Conservation (phyloP, 768 basidiomycete genomes). For the Hydnomerulius pinastri region DNA sequence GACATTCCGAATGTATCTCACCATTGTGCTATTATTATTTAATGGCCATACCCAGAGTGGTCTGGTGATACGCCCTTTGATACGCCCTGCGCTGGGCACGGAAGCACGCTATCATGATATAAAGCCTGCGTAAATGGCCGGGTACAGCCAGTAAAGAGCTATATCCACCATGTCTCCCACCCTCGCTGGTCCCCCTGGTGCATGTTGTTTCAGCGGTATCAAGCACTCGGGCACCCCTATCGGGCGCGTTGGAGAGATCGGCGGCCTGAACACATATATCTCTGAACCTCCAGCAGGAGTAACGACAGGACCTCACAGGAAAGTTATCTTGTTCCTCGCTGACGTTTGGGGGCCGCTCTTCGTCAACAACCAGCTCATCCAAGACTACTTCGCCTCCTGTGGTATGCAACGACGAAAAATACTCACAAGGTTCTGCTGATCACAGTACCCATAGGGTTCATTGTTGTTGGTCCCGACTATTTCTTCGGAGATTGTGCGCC, state of each 20-base stretch:
- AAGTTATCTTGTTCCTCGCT: slow-evolving; percentile 54
- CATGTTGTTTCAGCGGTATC: slow-evolving; percentile 51
- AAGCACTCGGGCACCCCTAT: slow-evolving; percentile 51
- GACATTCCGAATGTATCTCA: not conserved
- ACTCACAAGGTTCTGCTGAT: no score
- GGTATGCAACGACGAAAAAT: no score
- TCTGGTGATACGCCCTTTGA: not conserved
- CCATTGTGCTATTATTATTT: not conserved
- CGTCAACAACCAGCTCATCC: slow-evolving; percentile 56
- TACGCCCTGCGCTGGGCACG: no score
- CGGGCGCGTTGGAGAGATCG: slow-evolving; percentile 46
- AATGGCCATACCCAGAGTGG: not conserved
- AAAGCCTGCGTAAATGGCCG: not conserved
- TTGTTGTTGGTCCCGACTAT: slow-evolving; percentile 61
- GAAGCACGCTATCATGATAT: not conserved
- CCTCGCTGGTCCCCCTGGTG: slow-evolving; percentile 45
- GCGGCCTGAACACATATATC: slow-evolving; percentile 54
- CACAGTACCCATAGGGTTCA: slow-evolving; percentile 51
- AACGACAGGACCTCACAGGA: slow-evolving; percentile 30
- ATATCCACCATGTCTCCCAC: slow-evolving; percentile 19
- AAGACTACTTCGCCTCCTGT: slow-evolving; percentile 62
- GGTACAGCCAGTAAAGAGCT: not conserved
- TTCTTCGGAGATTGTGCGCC: slow-evolving; percentile 52
- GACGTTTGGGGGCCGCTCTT: slow-evolving; percentile 59
- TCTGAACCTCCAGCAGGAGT: slow-evolving; percentile 41